These are phyloP conservation scores for Phaeotremella skinneri DNA, from an alignment of 768 basidiomycete species.

Conservation along the genomic window DNA sequence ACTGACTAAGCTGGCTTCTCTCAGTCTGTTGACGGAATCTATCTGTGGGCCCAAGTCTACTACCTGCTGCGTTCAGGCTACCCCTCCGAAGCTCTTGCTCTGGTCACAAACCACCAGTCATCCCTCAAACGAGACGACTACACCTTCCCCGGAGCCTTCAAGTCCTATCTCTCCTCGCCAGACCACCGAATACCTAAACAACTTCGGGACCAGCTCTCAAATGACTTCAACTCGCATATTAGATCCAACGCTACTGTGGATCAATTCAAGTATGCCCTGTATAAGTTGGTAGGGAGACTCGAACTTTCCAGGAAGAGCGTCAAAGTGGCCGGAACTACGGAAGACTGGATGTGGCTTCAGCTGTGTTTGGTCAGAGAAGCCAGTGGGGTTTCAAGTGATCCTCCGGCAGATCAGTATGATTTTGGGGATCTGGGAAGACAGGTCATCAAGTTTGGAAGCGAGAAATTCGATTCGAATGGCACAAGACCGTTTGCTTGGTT, in stretches of 20 bases:
- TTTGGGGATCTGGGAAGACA: conserved; percentile 49
- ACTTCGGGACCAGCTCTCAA: conserved; percentile 63
- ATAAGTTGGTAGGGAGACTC: conserved; percentile 90
- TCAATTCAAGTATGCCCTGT: conserved; percentile 92
- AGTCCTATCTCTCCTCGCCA: conserved; percentile 74
- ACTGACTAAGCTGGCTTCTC: conserved; percentile 8
- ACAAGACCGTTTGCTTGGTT: conserved; percentile 57
- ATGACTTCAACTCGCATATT: conserved; percentile 67
- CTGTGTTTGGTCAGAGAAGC: conserved; percentile 74
- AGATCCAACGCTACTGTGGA: conserved; percentile 75
- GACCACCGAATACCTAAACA: conserved; percentile 60
- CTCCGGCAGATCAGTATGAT: conserved; percentile 65
- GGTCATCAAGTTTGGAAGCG: conserved; percentile 52
- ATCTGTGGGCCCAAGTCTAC: conserved; percentile 91
- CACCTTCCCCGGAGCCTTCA: conserved; percentile 77
- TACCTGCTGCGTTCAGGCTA: conserved; percentile 87
- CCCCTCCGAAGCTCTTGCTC: conserved; percentile 71
- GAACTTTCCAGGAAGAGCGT: conserved; percentile 78
- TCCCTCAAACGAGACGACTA: conserved; percentile 68
- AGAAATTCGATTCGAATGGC: conserved; percentile 58
- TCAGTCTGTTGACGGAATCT: conserved; percentile 78
- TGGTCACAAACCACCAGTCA: conserved; percentile 67
- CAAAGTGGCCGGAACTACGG: conserved; percentile 83
- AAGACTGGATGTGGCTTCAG: conserved; percentile 99
- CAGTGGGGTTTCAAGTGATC: conserved; percentile 54